These are phyloP conservation scores for Pleurotus salmoneostramineus DNA, from an alignment of 768 basidiomycete species.

Conservation along the genomic window DNA sequence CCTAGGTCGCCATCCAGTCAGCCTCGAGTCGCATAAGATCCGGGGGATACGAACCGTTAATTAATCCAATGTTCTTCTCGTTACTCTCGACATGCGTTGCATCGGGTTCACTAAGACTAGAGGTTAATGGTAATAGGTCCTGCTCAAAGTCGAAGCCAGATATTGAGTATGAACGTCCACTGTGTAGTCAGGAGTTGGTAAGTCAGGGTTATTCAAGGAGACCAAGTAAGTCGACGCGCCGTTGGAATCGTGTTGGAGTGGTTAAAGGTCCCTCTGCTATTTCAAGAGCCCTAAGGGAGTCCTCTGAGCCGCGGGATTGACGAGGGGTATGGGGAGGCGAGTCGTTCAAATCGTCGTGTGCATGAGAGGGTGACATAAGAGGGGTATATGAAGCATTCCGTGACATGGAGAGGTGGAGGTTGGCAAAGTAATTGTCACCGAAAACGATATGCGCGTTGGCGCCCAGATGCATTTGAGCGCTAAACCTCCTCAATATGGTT, in stretches of 20 bases:
- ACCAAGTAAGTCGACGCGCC: constrained; percentile 20
- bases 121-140: constrained; percentile 72
- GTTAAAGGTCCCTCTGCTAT: constrained; percentile 57
- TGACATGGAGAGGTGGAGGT: neutral
- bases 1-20: constrained; percentile 37
- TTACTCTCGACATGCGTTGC: constrained; percentile 37
- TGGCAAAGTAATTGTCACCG: neutral
- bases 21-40: neutral
- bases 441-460: neutral
- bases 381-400: constrained; percentile 4
- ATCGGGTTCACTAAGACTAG: constrained; percentile 72
- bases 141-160: constrained; percentile 77
- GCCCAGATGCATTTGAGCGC: neutral
- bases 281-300: constrained; percentile 79
- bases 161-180: constrained; percentile 62
- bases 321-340: constrained; percentile 32
- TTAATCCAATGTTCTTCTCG: constrained; percentile 73
- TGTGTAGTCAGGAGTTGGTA: constrained; percentile 11
- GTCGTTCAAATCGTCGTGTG: constrained; percentile 10
- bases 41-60: constrained; percentile 56
- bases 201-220: neutral
- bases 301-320: constrained; percentile 41
- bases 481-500: too few relatives aligned
- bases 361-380: constrained; percentile 31
- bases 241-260: constrained; percentile 26